Base-by-base conservation (phyloP, 768 basidiomycete genomes). In the Rubroboletus satanas region DNA sequence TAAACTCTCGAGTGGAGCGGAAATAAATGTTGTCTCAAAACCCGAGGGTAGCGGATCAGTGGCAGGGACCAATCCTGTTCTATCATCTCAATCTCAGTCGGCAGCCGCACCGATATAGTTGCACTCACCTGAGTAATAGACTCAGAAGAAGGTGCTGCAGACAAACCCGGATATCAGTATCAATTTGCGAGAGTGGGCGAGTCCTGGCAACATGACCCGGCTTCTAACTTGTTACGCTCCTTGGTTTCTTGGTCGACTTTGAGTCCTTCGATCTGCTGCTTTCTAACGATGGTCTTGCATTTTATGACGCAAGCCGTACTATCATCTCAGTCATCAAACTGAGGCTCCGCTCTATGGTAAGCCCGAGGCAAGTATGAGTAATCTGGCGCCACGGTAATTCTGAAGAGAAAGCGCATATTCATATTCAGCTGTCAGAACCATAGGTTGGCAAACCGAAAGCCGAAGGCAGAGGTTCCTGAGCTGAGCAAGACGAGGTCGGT, bases 401-500 rank as follows among this genome's bases (percentile, higher is more conserved):
- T 37, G 21, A 51, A 49, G 43, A 18, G 45, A 21, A 39, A 57
- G 29, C 29, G 42, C 21, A 26, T 35, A 21, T 31, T 52, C 32
- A 26, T n/a, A n/a, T n/a, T n/a, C n/a, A n/a, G n/a, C n/a, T n/a
- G n/a, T 26, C 4, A 26, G 23, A 26, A 26, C 23, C 23, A 4
- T 23, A 42, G 12, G 7, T 39, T 7, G 31, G 4, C 31, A 23
- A 38, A 12, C n/a, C 37, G 31, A 39, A 38, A 18, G 50, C 35
- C 41, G 18, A 35, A n/a, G 39, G 14, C 7, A 18, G 21, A 15
- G 9, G 8, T 9, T 11, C 26, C 23, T 14, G 37, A 49, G 58
- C 49, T 47, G 52, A 55, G 48, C 37, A 50, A 50, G 48, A 48
- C 37, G 28, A 12, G 15, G 10, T 51, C 28, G 45, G 49, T 23